Evolutionary conservation across 139 green algal species (phyloP), one percentile per base, ranked within the genome.

Genomic region (Asterochloris sp.): DNA sequence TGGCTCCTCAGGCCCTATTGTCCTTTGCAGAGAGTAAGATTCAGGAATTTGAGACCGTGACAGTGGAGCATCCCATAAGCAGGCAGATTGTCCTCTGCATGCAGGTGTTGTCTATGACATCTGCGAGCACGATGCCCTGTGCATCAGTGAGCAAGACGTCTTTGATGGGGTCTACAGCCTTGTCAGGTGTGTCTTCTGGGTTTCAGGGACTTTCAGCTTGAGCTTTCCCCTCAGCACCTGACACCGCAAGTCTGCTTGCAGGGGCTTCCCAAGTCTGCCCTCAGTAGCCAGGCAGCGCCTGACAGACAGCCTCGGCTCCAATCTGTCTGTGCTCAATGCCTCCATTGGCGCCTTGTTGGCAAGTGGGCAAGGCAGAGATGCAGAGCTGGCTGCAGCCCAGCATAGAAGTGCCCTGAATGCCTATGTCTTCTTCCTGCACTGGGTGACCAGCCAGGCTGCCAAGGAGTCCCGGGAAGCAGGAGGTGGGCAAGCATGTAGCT

Each of bases 391-490:
- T 15, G 60, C 76, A 66, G 67, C 62, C 15, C 54, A 66, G 27
- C 87, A 94, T 82, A 82, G 87, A 61, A 89, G 78, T 21, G 92
- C 91, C 24, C 87, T 95, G 74, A 93, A 94, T 63, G 88, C 86
- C 62, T 96, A 96, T 80, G 47, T 86, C 12, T 95, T 90, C 80
- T 90, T 97, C 80, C 83, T 96, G 69, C 69, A 89, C 63, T 91
- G 87, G 83, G 81, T 94, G 62, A 69, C 60, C 23, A 54, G 77
- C 10, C 76, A 86, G 26, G 86, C 87, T 24, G 86, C 89, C 74
- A 61, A 86, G 19, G 88, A 95, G 28, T 76, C 76, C 0, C 67
- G 54, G 4, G 76, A 74, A 11, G 71, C 76, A 14, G 71, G 69
- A 13, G 60, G 60, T 14, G 38, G 38, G 38, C 38, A 54, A 54